Evolutionary conservation across 2,329 filamentous ascomycete species (phyloP), one percentile per base, ranked within the genome.

Genomic region (Arthrocladium fulminans): DNA sequence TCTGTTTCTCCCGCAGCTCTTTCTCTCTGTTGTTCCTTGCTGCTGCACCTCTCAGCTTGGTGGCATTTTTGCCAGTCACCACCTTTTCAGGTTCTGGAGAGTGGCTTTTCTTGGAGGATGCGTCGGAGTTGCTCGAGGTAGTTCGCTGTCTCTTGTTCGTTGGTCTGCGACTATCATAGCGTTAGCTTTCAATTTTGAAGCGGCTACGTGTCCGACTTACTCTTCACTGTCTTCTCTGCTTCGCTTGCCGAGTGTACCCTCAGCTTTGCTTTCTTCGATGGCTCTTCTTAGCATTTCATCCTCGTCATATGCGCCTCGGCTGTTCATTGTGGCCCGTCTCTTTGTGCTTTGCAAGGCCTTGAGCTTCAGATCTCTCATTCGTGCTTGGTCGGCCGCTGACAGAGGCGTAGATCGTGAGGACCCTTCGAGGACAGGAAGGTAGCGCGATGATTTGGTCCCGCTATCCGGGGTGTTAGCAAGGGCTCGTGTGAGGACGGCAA

Each of bases 301-400:
- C 67, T 98, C 92, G 56, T 97, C 89, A 59, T 97, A 97, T 19
- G 88, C 90, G 35, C 90, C 89, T 53, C 90, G 81, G 64, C 92
- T 98, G 63, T 97, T 95, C 88, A 97, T 96, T 5, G 92, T 98
- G 17, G 88, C 95, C 23, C 92, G 80, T 51, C 92, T 80, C 65
- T 96, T 97, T 30, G 83, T 81, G 45, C 79, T 51, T 27, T 76
- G 47, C 80, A 75, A 37, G 67, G 66, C 38, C 74, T 71, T 35
- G 73, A 75, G 56, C 71, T 78, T 42, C 68, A 67, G 51, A 65
- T 54, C 67, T 69, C 46, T 67, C 59, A 49, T 73, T 67, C 51
- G 60, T 66, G 12, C 61, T 57, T 39, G 34, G 10, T 47, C 45
- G 24, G 45, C 37, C 3, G 68, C 67, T 20, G 70, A 68, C n/a